Evolutionary conservation across 331 rosid genomes (phyloP), one percentile per base, ranked within the genome.

Genomic region (Quercus lobata): DNA sequence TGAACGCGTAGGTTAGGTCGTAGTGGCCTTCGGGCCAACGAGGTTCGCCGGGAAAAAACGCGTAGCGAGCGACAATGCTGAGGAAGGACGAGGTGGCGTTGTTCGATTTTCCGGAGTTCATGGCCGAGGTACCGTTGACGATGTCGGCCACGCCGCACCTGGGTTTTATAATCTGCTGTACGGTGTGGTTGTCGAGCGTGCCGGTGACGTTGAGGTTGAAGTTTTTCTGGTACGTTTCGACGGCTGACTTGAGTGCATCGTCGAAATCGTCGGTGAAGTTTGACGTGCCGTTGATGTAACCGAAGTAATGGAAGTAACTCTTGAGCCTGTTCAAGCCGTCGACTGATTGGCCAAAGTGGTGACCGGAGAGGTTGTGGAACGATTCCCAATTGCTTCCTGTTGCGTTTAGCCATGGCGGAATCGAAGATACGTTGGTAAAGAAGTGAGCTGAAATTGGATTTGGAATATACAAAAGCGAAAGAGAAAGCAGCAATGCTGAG

Each of bases 201-300:
- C 98, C 96, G n/a, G 99, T 89, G 77, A 87, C 79, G 72, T 92
- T 91, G 79, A 95, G 96, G 61, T 95, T 93, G 92, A 95, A 95
- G 57, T 93, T 95, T 62, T 82, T 84, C 70, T 95, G 98, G 85
- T 90, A 95, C 0, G 88, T 77, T 0, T 72, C 75, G 2, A 93
- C 19, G 30, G 98, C 98, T 1, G 90, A 69, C 52, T 88, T 80
- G 0, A 92, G 82, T 0, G 74, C 81, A 1, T 81, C 89, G 30
- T 95, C 99, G 65, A 93, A 95, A 30, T 87, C 90, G 18, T 95
- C 97, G 27, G 94, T 87, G 87, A 78, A 84, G 25, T 88, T 85
- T 6, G 86, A 80, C 29, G 84, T 57, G 57, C 79, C 11, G 49
- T 91, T 85, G 37, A 95, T 89, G 89, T 95, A 95, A 5, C 99